Evolutionary conservation across 345 rosid genomes (phyloP).

Genomic region (Murraya paniculata): DNA sequence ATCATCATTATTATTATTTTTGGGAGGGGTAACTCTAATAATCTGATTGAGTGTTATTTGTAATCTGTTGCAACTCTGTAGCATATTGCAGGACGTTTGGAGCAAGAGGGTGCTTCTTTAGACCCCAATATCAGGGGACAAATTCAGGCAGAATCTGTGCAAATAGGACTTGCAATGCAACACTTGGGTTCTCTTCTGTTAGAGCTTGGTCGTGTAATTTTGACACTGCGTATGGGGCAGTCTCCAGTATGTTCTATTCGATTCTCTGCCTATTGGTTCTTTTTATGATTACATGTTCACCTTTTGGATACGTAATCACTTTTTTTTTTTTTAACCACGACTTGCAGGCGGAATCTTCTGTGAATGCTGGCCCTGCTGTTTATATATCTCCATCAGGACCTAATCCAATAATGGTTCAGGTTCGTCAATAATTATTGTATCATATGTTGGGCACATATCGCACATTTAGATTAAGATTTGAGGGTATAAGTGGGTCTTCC

Average conservation of each 20-base stretch:
- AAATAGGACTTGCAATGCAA: conserved; percentile 75
- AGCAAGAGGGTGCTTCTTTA: conserved; percentile 64
- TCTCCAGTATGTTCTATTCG: conserved; percentile 55
- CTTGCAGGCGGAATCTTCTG: conserved; percentile 61
- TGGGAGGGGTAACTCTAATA: conserved; percentile 10
- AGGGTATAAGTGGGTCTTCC: background rate
- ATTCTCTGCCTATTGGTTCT: background rate
- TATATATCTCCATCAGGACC: conserved; percentile 91
- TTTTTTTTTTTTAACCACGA: background rate
- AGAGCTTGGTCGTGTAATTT: conserved; percentile 91
- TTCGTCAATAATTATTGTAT: conserved; percentile 24
- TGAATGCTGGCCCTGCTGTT: conserved; percentile 92
- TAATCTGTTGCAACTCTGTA: conserved; percentile 60
- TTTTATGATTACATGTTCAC: background rate
- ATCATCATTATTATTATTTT: too few relatives aligned
- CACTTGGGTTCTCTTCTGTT: conserved; percentile 85
- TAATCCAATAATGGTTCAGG: conserved; percentile 98
- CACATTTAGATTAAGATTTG: background rate
- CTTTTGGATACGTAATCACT: background rate
- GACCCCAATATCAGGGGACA: conserved; percentile 61
- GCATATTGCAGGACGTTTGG: conserved; percentile 85
- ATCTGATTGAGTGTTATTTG: conserved; percentile 45
- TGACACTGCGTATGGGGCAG: conserved; percentile 76
- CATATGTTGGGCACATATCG: background rate
- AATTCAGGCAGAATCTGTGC: conserved; percentile 73